Base-by-base conservation (phyloP, 2,329 filamentous ascomycete species). In the Fusarium sp. region DNA sequence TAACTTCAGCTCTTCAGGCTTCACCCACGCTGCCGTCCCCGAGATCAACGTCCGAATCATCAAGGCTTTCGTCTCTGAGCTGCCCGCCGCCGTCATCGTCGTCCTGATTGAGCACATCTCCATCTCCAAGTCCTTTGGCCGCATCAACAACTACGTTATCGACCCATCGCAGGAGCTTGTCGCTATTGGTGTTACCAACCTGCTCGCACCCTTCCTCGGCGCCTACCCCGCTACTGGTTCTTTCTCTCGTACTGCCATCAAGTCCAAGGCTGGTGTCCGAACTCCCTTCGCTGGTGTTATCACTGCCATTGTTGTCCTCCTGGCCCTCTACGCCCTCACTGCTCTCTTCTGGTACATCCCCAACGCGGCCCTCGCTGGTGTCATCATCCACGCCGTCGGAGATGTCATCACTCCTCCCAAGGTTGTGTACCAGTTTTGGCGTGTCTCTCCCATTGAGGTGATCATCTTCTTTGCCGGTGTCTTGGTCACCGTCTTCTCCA, bases 191-290 rank as follows among this genome's bases (percentile, higher is more conserved):
- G 89, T 95, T 4, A 90, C 89, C 41, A 95, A 95, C 80, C 83
- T 95, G 37, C 87, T 95, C 11, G 93, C 92, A 20, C 92, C 94
- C 11, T 96, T 97, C 85, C 85, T 96, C 2, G 93, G 95, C 61
- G 94, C 88, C 2, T 98, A 97, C 77, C 94, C 95, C 5, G 93
- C 94, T 0, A 98, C 95, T 13, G 95, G 95, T 7, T 97, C 95
- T 3, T 98, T 98, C 86, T 96, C 94, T 9, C 91, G 95, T 71
- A 97, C 95, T 24, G 95, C 95, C 60, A 97, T 98, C 86, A 97
- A 97, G 83, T 94, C 95, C n/a, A 97, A 97, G 84, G 94, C 95
- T 62, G 97, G 97, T 80, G 96, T 98, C 5, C 92, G 95, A 24
- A 98, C 95, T 0, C 96, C 96, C 1, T 91, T 98, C 65, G 95